Evolutionary conservation across 192 early-diverging fungal species (phyloP).

Genomic region (Coemansia umbellata): DNA sequence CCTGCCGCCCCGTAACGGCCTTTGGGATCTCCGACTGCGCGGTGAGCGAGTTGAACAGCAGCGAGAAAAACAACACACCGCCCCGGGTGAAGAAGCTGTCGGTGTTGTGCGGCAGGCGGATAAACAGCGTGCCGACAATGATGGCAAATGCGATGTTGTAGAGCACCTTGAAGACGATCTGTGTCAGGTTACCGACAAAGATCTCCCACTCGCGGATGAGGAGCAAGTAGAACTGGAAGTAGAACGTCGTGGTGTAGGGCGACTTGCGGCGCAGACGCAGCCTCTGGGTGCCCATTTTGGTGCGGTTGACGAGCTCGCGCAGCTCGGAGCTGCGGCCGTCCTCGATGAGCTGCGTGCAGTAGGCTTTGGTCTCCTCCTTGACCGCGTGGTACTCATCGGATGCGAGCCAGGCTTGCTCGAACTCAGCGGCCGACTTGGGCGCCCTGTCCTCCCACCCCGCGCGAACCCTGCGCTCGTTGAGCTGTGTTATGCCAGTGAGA

Average conservation of each 20-base stretch:
- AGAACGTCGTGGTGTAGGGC: constrained; percentile 64
- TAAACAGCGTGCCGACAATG: constrained; percentile 70
- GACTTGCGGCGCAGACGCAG: constrained; percentile 51
- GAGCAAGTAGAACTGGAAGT: constrained; percentile 58
- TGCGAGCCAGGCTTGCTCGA: constrained; percentile 58
- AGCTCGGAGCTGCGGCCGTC: constrained; percentile 25
- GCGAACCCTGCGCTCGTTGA: constrained; percentile 53
- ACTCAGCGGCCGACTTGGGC: constrained; percentile 60
- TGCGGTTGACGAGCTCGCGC: constrained; percentile 51
- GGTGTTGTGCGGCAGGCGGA: constrained; percentile 53
- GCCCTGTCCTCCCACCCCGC: constrained; percentile 56
- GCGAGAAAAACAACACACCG: constrained; percentile 52
- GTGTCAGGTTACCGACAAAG: constrained; percentile 50
- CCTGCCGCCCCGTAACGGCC: constrained; percentile 65
- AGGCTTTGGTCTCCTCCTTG: constrained; percentile 38
- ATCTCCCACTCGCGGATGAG: constrained; percentile 65
- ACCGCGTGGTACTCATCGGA: constrained; percentile 38
- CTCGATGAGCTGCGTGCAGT: constrained; percentile 33
- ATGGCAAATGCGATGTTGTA: constrained; percentile 64
- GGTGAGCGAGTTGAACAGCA: constrained; percentile 66
- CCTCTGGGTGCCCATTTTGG: constrained; percentile 54
- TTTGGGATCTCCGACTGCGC: constrained; percentile 67
- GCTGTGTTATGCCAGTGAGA: constrained; percentile 66
- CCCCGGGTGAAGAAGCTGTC: constrained; percentile 61
- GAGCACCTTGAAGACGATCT: constrained; percentile 54